Percentiles rank a stretch among this genome's conserved stretches.
Evolutionary conservation across 2,329 filamentous ascomycete species (phyloP).

Genomic region (Cladosporium sphaerospermum): DNA sequence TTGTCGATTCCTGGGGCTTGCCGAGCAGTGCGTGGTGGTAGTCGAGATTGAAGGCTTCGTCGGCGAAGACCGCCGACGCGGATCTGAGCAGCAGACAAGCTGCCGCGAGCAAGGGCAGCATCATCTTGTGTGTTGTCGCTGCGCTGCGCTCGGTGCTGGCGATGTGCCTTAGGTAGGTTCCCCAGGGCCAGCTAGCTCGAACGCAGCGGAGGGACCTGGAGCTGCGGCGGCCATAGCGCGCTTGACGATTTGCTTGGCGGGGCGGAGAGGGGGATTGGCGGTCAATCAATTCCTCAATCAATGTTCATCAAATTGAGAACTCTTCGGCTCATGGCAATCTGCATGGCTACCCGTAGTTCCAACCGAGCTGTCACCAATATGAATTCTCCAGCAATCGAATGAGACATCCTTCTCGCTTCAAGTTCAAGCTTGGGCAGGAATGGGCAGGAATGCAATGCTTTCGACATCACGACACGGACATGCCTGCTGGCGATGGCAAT

Average conservation of each 20-base stretch:
- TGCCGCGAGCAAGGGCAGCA: slow-evolving; percentile 10
- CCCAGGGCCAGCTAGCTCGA: slow-evolving; percentile 7
- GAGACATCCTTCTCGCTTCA: too few species aligned
- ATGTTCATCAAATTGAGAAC: neutral
- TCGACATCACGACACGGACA: too few species aligned
- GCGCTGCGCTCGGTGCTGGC: neutral
- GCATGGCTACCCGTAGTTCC: neutral
- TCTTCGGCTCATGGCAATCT: neutral
- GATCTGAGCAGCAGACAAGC: slow-evolving; percentile 40
- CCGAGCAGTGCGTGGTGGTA: slow-evolving; percentile 90
- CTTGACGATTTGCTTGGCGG: slow-evolving; percentile 5
- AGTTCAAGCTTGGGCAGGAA: too few species aligned
- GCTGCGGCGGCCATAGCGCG: neutral
- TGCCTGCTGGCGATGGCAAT: too few species aligned
- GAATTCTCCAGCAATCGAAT: too few species aligned
- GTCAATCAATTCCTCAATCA: neutral
- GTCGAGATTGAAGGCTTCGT: slow-evolving; percentile 87
- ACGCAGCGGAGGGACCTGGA: neutral
- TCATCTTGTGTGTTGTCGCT: slow-evolving; percentile 4
- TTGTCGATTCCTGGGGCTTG: slow-evolving; percentile 71
- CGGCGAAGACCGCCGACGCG: slow-evolving; percentile 68
- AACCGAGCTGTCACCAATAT: neutral
- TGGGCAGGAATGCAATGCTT: too few species aligned
- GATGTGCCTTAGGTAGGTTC: neutral
- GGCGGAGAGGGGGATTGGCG: neutral